Conservation (phyloP, 2,329 filamentous ascomycete species). For the Clarireedia homoeocarpa region DNA sequence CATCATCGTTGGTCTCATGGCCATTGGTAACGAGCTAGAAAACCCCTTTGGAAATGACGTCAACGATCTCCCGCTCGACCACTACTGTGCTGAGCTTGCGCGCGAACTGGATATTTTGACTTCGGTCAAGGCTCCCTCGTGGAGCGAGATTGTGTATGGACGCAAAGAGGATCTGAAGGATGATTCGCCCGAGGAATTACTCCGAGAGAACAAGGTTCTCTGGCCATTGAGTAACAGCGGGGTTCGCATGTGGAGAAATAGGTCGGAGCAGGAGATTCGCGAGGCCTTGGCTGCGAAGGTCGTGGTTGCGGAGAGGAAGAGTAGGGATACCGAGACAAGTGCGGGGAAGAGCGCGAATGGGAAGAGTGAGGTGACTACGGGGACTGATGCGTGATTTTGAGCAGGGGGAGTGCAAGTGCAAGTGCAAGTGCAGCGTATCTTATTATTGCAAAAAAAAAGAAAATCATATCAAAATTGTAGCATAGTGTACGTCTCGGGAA, state of each 20-base stretch:
- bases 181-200: not conserved
- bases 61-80: slow-evolving; percentile 71
- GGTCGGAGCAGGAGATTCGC: slow-evolving; percentile 37
- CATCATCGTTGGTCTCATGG: slow-evolving; percentile 71
- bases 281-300: slow-evolving; percentile 26
- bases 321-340: not conserved
- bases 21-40: slow-evolving; percentile 75
- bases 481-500: too few relatives aligned
- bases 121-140: slow-evolving; percentile 14
- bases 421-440: too few relatives aligned
- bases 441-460: too few relatives aligned
- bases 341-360: not conserved
- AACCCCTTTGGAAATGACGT: slow-evolving; percentile 80
- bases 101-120: slow-evolving; percentile 64
- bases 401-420: too few relatives aligned
- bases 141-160: slow-evolving; percentile 16
- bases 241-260: slow-evolving; percentile 36
- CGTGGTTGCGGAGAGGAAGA: slow-evolving; percentile 11
- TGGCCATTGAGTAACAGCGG: slow-evolving; percentile 34
- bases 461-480: too few relatives aligned
- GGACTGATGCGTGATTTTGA: too few relatives aligned
- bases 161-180: not conserved
- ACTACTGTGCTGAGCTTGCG: slow-evolving; percentile 68
- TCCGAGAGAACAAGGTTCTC: slow-evolving; percentile 27
- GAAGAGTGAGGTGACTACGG: too few relatives aligned